Base-by-base conservation (phyloP, 2,329 filamentous ascomycete genomes). In the Hymenoscyphus salicellus region DNA sequence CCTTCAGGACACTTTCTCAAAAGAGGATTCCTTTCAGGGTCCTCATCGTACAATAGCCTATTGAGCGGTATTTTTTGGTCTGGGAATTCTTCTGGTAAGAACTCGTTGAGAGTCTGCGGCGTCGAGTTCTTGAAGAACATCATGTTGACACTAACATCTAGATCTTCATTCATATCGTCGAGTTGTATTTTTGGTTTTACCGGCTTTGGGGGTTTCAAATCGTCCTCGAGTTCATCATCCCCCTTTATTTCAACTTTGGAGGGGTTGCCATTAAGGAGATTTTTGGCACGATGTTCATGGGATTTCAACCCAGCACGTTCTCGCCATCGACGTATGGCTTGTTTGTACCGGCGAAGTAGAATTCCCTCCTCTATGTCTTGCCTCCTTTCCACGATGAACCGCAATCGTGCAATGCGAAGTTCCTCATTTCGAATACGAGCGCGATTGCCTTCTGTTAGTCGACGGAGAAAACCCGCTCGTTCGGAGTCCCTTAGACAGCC, bases 401-500 rank as follows among this genome's bases (percentile, higher is more conserved):
- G 43, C 5, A 58, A 55, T 20, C 10, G n/a, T 43, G 20, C 8
- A n/a, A 66, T 65, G 30, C 60, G 60, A 33, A 11, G 16, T 16
- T 62, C 32, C 38, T 68, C 66, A 3, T 57, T 41, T 10, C 28
- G 38, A 56, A 66, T 63, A 17, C 62, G 59, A 10, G 38, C 36
- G 56, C 62, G 52, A n/a, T 38, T 36, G 6, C 66, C 36, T 6
- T 58, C 26, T 5, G 55, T 62, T 3, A 68, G 38, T 36, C 30
- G 52, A 4, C 17, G 16, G 6, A 66, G 63, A 38, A 58, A 66
- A 56, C 3, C n/a, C 11, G 55, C 52, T 8, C 46, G 64, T 20
- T 65, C 52, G 6, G 52, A 46, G 5, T 28, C 33, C 30, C 41
- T 61, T 3, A 68, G 33, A 33, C 66, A 65, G 32, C 62, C 66